Evolutionary conservation across 2,329 filamentous ascomycete genomes (phyloP).

Genomic region (Drechslerella coelobrocha): DNA sequence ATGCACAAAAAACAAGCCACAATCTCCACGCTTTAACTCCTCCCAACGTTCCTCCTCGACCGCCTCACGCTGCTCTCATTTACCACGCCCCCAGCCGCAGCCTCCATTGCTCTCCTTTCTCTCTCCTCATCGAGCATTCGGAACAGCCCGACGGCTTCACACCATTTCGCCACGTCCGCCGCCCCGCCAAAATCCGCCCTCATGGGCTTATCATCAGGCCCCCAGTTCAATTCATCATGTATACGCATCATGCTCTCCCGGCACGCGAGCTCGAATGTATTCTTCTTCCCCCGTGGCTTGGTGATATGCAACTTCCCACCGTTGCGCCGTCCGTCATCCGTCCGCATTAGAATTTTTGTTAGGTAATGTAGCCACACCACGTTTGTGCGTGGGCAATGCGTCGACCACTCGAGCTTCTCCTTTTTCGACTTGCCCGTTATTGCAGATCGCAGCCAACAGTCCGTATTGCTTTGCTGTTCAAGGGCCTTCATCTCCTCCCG

Average conservation of each 20-base stretch:
- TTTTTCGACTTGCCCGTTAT: slow-evolving; percentile 14
- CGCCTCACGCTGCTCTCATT: not conserved
- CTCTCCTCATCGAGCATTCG: slow-evolving; percentile 24
- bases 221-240: slow-evolving; percentile 34
- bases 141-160: slow-evolving; percentile 21
- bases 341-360: slow-evolving; percentile 21
- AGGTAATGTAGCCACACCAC: slow-evolving; percentile 39
- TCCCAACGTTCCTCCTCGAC: slow-evolving; percentile 3
- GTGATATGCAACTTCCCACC: slow-evolving; percentile 30
- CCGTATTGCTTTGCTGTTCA: too few species aligned
- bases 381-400: slow-evolving; percentile 27
- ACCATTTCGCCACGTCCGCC: slow-evolving; percentile 34
- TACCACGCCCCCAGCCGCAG: not conserved
- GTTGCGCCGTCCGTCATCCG: slow-evolving; percentile 20
- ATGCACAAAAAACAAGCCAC: not conserved
- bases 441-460: not conserved
- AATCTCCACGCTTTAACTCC: not conserved
- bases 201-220: slow-evolving; percentile 22
- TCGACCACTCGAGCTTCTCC: slow-evolving; percentile 26
- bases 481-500: slow-evolving; percentile 12
- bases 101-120: slow-evolving; percentile 8
- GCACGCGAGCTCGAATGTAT: slow-evolving; percentile 28
- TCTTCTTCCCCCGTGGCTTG: slow-evolving; percentile 37
- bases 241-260: slow-evolving; percentile 22
- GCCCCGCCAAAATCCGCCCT: slow-evolving; percentile 17